Percentiles rank a stretch among this genome's conserved stretches.
These are phyloP conservation scores for Psilocybe tampanensis DNA, from an alignment of 768 basidiomycete genomes.

Conservation along the genomic window DNA sequence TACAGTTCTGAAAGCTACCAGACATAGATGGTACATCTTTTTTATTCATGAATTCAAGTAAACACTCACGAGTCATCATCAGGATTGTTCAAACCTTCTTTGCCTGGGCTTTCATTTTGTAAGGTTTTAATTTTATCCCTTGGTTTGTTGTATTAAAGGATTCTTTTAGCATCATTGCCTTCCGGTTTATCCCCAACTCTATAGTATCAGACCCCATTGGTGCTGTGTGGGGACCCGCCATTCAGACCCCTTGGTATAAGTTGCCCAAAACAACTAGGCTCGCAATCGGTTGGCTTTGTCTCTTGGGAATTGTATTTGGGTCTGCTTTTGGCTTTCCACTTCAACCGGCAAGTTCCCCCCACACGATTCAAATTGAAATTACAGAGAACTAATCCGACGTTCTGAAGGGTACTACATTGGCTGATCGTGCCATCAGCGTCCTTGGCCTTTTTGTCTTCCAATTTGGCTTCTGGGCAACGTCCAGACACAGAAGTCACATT, in stretches of 20 bases:
- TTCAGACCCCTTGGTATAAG: constrained; percentile 70
- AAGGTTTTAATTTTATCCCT: constrained; percentile 36
- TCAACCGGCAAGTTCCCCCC: constrained; percentile 52
- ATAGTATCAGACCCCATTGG: constrained; percentile 69
- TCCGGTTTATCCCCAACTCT: constrained; percentile 78
- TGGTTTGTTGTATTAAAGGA: not conserved
- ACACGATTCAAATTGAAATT: constrained; percentile 66
- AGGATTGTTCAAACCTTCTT: constrained; percentile 84
- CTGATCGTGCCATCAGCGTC: constrained; percentile 81
- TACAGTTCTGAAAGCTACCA: constrained; percentile 66
- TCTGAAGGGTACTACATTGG: constrained; percentile 66
- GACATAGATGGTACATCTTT: constrained; percentile 67
- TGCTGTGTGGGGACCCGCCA: constrained; percentile 66
- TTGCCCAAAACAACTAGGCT: constrained; percentile 55
- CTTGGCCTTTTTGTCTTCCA: constrained; percentile 84
- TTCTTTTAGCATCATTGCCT: constrained; percentile 70
- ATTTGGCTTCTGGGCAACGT: constrained; percentile 68
- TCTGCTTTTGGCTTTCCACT: constrained; percentile 80
- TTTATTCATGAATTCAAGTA: constrained; percentile 6
- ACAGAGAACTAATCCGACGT: constrained; percentile 72
- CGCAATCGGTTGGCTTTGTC: constrained; percentile 72
- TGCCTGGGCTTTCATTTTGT: constrained; percentile 84
- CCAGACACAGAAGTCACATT: constrained; percentile 61
- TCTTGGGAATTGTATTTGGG: constrained; percentile 79
- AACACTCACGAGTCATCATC: not conserved